A percentile compares a stretch with the other conserved stretches of the same genome.
Conservation (phyloP, 2,329 filamentous ascomycete species). For the Dendrostoma leiphaemia region DNA sequence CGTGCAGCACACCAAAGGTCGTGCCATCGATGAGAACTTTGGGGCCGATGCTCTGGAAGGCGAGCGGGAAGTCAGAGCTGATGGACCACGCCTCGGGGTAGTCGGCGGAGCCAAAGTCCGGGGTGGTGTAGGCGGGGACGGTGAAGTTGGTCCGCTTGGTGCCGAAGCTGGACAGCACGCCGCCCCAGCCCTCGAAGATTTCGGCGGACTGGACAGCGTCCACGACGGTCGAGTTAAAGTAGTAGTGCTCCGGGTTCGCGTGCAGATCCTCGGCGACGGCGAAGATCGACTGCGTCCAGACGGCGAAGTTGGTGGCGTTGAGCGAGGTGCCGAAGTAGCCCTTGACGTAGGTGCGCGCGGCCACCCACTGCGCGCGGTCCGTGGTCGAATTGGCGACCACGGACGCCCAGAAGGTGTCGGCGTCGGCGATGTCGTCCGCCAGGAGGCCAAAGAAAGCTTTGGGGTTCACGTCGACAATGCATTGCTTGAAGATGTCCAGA, state of each 20-base stretch:
- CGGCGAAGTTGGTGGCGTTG: not conserved
- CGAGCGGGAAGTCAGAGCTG: conserved; percentile 30
- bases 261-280: not conserved
- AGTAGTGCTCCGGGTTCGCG: conserved; percentile 2
- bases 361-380: not conserved
- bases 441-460: conserved; percentile 15
- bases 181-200: conserved; percentile 24
- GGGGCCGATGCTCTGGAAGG: conserved; percentile 25
- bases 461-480: not conserved
- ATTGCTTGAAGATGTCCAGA: conserved; percentile 2
- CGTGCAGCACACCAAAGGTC: conserved; percentile 23
- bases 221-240: not conserved
- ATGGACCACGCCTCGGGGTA: conserved; percentile 20
- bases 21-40: conserved; percentile 23
- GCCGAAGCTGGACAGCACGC: not conserved
- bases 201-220: conserved; percentile 17
- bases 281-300: conserved; percentile 1
- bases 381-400: conserved; percentile 16
- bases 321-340: not conserved
- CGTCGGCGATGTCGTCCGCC: conserved; percentile 27
- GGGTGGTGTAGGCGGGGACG: conserved; percentile 34
- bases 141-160: conserved; percentile 21
- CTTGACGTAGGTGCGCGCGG: conserved; percentile 3
- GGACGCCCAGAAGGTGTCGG: conserved; percentile 29
- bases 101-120: conserved; percentile 27